phyloP scores from a whole-genome alignment of 768 basidiomycete genomes.

The Lyophyllum atratum region DNA sequence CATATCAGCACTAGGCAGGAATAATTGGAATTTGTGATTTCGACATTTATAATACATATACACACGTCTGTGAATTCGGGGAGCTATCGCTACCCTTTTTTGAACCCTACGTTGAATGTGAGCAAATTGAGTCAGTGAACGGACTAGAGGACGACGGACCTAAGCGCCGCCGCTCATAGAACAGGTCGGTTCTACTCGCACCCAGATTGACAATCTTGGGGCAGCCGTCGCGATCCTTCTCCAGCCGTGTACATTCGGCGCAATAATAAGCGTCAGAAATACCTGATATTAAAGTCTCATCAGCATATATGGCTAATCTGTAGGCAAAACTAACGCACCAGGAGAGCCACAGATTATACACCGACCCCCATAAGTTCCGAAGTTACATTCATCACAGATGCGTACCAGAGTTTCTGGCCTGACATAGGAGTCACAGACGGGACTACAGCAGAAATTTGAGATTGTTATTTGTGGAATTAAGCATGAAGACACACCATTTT shows the following conservation, averaged over 20 bases:
- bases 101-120: conserved; percentile 53
- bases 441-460: conserved; percentile 47
- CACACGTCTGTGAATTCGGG: background rate
- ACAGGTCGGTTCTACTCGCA: conserved; percentile 87
- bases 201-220: conserved; percentile 98
- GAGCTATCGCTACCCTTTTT: conserved; percentile 49
- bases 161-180: conserved; percentile 86
- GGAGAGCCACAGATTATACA: conserved; percentile 98
- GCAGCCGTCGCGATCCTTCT: conserved; percentile 98
- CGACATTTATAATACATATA: conserved; percentile 8
- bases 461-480: background rate
- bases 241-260: conserved; percentile 93
- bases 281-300: conserved; percentile 51
- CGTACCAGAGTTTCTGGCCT: conserved; percentile 97
- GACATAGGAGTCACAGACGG: conserved; percentile 98
- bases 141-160: conserved; percentile 44
- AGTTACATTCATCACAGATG: conserved; percentile 99
- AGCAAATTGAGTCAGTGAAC: background rate
- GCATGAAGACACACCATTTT: conserved; percentile 77
- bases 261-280: conserved; percentile 99
- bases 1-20: background rate
- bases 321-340: conserved; percentile 49
- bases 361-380: conserved; percentile 95
- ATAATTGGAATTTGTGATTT: background rate
- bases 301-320: background rate